Evolutionary conservation across 148 eudicot species (phyloP).

Genomic region (Diospyros kaki): DNA sequence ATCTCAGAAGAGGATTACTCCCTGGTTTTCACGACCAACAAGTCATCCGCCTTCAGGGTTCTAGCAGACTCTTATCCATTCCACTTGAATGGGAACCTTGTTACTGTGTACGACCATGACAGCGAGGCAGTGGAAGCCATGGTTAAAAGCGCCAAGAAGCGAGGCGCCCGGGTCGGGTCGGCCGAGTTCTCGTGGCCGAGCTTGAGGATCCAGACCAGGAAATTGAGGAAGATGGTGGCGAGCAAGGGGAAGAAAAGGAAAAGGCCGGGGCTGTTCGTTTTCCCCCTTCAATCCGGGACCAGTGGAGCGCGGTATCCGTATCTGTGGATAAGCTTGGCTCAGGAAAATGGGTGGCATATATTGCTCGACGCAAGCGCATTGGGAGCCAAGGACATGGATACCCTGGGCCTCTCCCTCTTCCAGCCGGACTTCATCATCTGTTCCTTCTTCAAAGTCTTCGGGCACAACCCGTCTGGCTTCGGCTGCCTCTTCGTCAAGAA

Average conservation of each 20-base stretch:
- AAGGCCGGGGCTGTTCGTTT: slow-evolving; percentile 51
- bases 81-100: slow-evolving; percentile 25
- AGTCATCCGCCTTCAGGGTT: slow-evolving; percentile 46
- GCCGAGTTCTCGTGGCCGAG: slow-evolving; percentile 74
- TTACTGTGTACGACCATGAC: slow-evolving; percentile 60
- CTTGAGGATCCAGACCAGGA: slow-evolving; percentile 34
- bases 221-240: slow-evolving; percentile 37
- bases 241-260: slow-evolving; percentile 24
- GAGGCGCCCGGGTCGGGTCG: slow-evolving; percentile 33
- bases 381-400: slow-evolving; percentile 73
- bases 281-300: slow-evolving; percentile 57
- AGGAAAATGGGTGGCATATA: slow-evolving; percentile 76
- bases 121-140: slow-evolving; percentile 58
- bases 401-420: slow-evolving; percentile 65
- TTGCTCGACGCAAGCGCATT: slow-evolving; percentile 61
- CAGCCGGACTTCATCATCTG: slow-evolving; percentile 60
- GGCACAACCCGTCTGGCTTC: slow-evolving; percentile 68
- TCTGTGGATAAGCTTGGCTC: slow-evolving; percentile 65
- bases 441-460: slow-evolving; percentile 64
- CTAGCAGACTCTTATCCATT: slow-evolving; percentile 60
- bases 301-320: slow-evolving; percentile 66
- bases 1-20: slow-evolving; percentile 57
- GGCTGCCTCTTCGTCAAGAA: slow-evolving; percentile 62
- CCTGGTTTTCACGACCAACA: slow-evolving; percentile 52
- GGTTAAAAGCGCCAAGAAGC: slow-evolving; percentile 30